phyloP scores from a whole-genome alignment of 208 protist genomes.

The Wallacemonas rigidus region DNA sequence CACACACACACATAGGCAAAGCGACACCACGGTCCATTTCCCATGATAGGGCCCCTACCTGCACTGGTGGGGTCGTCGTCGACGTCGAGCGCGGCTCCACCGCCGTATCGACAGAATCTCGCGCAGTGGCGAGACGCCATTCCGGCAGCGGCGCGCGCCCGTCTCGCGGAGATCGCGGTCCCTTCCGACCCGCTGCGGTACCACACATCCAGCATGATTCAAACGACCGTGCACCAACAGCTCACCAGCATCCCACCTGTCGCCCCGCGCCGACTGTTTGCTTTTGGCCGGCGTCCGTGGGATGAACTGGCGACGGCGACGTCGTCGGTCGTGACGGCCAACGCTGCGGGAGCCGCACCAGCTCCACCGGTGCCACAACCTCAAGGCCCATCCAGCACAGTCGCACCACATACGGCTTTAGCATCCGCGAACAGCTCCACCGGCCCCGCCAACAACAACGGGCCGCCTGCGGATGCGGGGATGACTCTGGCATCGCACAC shows the following conservation, averaged over 20 bases:
- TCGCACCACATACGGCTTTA: no score
- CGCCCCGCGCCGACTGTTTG: slow-evolving; percentile 14
- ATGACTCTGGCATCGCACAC: no score
- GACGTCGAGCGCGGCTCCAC: not conserved
- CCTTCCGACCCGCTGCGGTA: not conserved
- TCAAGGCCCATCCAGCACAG: not conserved
- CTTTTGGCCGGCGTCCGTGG: slow-evolving; percentile 12
- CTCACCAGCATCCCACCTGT: slow-evolving; percentile 11
- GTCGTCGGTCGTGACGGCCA: not conserved
- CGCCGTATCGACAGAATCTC: slow-evolving; percentile 34
- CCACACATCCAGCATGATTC: not conserved
- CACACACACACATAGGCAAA: no score
- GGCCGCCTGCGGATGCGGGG: no score
- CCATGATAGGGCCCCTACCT: no score
- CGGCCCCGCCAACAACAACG: no score
- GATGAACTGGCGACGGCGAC: slow-evolving; percentile 7
- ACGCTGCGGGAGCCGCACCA: not conserved
- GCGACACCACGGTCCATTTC: no score
- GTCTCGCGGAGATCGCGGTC: not conserved
- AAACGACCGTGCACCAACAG: slow-evolving; percentile 9
- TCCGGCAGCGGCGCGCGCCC: slow-evolving; percentile 4
- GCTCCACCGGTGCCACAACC: not conserved
- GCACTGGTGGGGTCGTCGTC: no score
- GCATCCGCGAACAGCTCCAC: no score
- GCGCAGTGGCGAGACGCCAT: slow-evolving; percentile 26